Base-by-base conservation (phyloP, 176 grass and related monocot genomes). In the Olyra latifolia region DNA sequence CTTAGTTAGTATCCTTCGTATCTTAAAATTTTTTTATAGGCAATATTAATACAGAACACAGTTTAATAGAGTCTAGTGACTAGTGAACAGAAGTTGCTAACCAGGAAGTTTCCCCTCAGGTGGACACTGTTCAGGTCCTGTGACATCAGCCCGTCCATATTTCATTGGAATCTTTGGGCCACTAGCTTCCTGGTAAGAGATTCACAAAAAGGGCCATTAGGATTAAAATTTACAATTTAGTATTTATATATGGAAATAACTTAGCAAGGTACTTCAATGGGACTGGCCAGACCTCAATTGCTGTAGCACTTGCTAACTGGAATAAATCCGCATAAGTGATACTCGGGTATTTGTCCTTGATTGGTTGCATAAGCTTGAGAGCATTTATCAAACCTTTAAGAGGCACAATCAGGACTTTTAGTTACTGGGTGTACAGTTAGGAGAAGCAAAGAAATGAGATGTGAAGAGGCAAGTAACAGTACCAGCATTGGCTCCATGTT, bases 401-500 rank as follows among this genome's bases (percentile, higher is more conserved):
- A 67, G 73, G 77, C 10, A 1, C 47, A 62, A 25, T 55, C 20
- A 68, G 23, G 38, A 42, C 7, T 28, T 81, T 48, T 41, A 89
- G 72, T 76, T 70, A 55, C 22, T 38, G 29, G 60, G 2, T 19
- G 15, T 42, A 59, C 57, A 77, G 16, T 20, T 57, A 32, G 43
- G 54, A 82, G 22, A 74, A 84, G 77, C 62, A 75, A 72, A 71
- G 7, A 27, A 15, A 84, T 45, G 11, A 41, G 59, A 82, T 35
- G 29, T 79, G 30, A 82, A 76, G 56, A 82, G 22, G n/a, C 20
- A 35, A 48, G 65, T 70, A 89, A 39, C 0, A n/a, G 15, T 86
- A 99, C 97, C 97, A 2, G 97, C 97, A 95, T 99, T 99, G 76
- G 97, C 97, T 84, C 88, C 93, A 88, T 96, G 97, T 73, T 91